phyloP scores from a whole-genome alignment of 1,284 basidiomycete species.

The Sanguinoderma infundibulare region DNA sequence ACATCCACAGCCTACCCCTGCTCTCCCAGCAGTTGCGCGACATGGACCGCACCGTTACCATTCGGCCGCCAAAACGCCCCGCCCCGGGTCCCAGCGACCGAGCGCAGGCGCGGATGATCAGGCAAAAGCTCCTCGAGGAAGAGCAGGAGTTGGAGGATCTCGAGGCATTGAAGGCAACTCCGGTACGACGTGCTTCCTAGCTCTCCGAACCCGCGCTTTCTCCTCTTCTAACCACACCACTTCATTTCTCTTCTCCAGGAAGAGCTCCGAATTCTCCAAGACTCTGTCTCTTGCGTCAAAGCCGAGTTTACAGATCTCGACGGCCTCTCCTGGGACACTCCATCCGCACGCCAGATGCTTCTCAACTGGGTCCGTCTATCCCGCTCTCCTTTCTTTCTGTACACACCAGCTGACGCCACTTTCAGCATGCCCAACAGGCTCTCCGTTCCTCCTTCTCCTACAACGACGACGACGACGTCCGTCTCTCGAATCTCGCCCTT shows the following conservation, averaged over 20 bases:
- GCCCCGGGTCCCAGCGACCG: background rate
- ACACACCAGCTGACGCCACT: background rate
- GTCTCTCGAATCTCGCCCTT: background rate
- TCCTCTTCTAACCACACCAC: background rate
- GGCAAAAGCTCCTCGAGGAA: conserved; percentile 17
- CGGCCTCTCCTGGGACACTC: conserved; percentile 23
- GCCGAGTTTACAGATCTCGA: conserved; percentile 24
- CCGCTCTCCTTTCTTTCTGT: background rate
- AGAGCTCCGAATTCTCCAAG: conserved; percentile 15
- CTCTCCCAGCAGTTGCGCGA: no score
- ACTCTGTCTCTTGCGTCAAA: conserved; percentile 18
- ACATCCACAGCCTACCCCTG: no score
- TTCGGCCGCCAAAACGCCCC: background rate
- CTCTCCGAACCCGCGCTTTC: background rate
- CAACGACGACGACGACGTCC: background rate
- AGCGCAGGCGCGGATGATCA: conserved; percentile 16
- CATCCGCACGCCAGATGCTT: conserved; percentile 18
- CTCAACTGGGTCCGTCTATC: conserved; percentile 19
- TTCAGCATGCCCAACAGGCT: background rate
- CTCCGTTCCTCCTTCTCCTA: no score
- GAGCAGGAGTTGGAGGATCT: conserved; percentile 21
- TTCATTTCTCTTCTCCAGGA: background rate
- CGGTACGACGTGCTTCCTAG: background rate
- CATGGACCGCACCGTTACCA: no score
- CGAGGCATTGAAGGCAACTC: conserved; percentile 8